phyloP scores from a whole-genome alignment of 768 basidiomycete genomes.

The Amanita muscaria region DNA sequence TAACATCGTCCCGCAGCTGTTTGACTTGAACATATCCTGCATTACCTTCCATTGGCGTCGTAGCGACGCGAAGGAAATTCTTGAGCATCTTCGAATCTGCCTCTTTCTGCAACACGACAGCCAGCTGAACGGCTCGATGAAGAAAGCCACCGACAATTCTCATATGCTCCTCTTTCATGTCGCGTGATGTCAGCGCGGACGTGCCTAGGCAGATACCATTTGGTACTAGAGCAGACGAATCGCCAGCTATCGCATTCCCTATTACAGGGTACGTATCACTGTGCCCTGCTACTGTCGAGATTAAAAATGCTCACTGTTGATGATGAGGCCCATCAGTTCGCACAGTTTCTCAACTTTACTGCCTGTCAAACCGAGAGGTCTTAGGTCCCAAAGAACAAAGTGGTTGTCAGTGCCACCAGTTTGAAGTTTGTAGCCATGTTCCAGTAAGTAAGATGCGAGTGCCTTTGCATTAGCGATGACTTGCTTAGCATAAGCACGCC shows the following conservation, averaged over 20 bases:
- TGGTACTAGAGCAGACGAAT: constrained; percentile 89
- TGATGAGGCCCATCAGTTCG: constrained; percentile 92
- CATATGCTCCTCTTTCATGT: constrained; percentile 86
- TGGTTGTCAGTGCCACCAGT: constrained; percentile 98
- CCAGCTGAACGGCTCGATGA: constrained; percentile 90
- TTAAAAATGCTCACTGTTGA: constrained; percentile 63
- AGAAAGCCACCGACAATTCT: constrained; percentile 83
- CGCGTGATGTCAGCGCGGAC: constrained; percentile 87
- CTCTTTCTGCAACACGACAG: constrained; percentile 85
- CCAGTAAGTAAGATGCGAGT: constrained; percentile 62
- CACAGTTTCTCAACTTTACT: constrained; percentile 98
- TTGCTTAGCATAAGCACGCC: constrained; percentile 88
- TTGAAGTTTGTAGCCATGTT: constrained; percentile 90
- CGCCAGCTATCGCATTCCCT: constrained; percentile 97
- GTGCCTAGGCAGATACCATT: constrained; percentile 97
- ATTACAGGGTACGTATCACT: background rate
- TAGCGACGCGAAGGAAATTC: constrained; percentile 86
- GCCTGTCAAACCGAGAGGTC: constrained; percentile 93
- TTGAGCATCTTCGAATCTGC: constrained; percentile 91
- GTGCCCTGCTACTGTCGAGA: background rate
- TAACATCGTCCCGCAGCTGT: constrained; percentile 73
- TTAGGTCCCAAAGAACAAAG: constrained; percentile 94
- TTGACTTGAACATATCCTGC: constrained; percentile 62
- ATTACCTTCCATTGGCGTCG: constrained; percentile 56
- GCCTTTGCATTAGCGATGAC: constrained; percentile 84